Evolutionary conservation across 2,329 filamentous ascomycete species (phyloP), one percentile per base, ranked within the genome.

Genomic region (Fusarium foetens): DNA sequence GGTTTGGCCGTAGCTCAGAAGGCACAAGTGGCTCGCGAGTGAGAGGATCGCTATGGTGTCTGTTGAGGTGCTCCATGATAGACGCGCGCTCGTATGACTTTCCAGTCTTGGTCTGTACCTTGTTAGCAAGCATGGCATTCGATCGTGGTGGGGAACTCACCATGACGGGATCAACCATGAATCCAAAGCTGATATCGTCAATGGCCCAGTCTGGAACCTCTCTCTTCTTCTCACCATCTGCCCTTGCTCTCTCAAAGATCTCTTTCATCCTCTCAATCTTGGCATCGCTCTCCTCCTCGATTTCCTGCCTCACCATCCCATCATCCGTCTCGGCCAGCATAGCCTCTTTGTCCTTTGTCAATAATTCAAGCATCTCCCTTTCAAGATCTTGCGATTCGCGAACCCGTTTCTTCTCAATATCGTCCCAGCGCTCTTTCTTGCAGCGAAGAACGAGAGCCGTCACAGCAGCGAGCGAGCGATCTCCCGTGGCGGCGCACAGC

Each of bases 41-140:
- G 39, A 98, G 81, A 1, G 96, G 96, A 80, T 99, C 96, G 19
- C 89, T 92, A 1, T 87, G 86, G 38, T 89, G 89, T 27, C 92
- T 87, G 76, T 92, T 92, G 31, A 99, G 86, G 79, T 98, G 94
- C 81, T 97, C 94, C 78, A 94, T 86, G 68, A 99, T 92, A 21
- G 93, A 93, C 1, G 93, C 87, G 45, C 95, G 89, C 80, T 98
- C 96, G 80, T 97, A 99, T 3, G 93, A 96, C 72, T 95, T 93
- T 17, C 96, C 96, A 3, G 92, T 95, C 77, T 93, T 94, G 2
- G 93, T 95, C 91, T 85, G 81, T 6, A 27, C 14, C 31, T 51
- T 39, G 67, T 78, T 63, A 76, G 63, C 27, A 17, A 41, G 1
- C 31, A 16, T n/a, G 25, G 1, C 36, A 11, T 14, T 16, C 21